Conservation (phyloP, 768 basidiomycete genomes). For the Imleria badia region DNA sequence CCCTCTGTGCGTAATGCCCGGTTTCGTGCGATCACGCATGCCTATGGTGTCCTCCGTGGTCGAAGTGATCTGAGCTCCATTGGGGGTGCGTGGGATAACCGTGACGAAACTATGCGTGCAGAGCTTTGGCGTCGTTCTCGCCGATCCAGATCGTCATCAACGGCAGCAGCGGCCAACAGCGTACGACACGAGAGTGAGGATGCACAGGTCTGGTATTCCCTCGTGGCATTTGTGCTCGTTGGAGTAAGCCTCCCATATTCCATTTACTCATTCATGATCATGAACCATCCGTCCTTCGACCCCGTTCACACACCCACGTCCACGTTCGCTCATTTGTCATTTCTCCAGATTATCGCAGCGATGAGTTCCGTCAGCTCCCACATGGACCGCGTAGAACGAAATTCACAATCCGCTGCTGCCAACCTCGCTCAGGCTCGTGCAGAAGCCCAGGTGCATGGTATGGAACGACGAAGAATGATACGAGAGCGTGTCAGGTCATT, state of each 20-base stretch:
- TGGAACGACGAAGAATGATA: slow-evolving; percentile 51
- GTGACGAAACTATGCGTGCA: slow-evolving; percentile 44
- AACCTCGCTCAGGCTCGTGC: slow-evolving; percentile 60
- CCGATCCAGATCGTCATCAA: slow-evolving; percentile 25
- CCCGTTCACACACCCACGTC: no score
- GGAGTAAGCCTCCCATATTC: slow-evolving; percentile 11
- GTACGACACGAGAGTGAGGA: neutral
- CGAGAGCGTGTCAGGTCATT: slow-evolving; percentile 43
- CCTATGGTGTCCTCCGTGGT: slow-evolving; percentile 50
- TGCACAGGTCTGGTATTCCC: slow-evolving; percentile 8
- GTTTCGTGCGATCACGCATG: slow-evolving; percentile 63
- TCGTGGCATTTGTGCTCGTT: slow-evolving; percentile 11
- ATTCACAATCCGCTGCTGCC: slow-evolving; percentile 47
- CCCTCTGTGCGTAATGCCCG: slow-evolving; percentile 50
- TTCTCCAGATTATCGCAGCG: slow-evolving; percentile 7
- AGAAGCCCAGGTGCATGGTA: slow-evolving; percentile 57
- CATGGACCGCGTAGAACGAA: slow-evolving; percentile 41
- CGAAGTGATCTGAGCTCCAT: neutral
- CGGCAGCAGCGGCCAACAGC: neutral
- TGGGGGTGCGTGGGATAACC: slow-evolving; percentile 1
- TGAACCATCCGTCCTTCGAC: neutral
- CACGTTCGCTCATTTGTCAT: neutral
- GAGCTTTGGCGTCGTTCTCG: slow-evolving; percentile 53
- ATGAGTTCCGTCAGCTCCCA: slow-evolving; percentile 14
- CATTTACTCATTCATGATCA: neutral